Evolutionary conservation across 2,329 filamentous ascomycete species (phyloP).

Genomic region (Aureobasidium sp.): DNA sequence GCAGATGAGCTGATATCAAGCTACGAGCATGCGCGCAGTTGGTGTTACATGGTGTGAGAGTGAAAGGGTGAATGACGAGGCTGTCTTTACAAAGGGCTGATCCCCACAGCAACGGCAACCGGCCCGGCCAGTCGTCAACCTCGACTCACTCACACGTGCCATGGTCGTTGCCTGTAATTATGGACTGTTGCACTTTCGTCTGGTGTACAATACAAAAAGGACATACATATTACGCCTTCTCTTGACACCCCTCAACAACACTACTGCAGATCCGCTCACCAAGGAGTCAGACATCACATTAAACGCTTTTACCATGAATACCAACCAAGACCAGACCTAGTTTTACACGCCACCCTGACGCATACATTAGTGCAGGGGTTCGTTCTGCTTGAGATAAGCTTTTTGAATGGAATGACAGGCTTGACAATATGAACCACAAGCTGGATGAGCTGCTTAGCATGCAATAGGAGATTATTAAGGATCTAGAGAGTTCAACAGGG

Average conservation of each 20-base stretch:
- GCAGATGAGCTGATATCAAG: background rate
- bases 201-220: background rate
- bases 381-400: no score
- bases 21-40: background rate
- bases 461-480: no score
- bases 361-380: no score
- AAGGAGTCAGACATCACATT: no score
- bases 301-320: no score
- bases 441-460: no score
- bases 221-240: background rate
- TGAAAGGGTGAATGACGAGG: background rate
- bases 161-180: background rate
- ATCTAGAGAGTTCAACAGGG: no score
- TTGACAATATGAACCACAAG: no score
- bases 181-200: background rate
- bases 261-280: background rate
- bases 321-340: no score
- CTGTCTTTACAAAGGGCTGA: background rate
- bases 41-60: background rate
- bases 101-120: conserved; percentile 2
- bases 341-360: no score
- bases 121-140: background rate
- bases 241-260: background rate
- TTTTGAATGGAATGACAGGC: no score
- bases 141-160: background rate